Percentiles rank a stretch among this genome's conserved stretches.
Evolutionary conservation across 2,329 filamentous ascomycete species (phyloP).

Genomic region (Hypomyces rosellus): DNA sequence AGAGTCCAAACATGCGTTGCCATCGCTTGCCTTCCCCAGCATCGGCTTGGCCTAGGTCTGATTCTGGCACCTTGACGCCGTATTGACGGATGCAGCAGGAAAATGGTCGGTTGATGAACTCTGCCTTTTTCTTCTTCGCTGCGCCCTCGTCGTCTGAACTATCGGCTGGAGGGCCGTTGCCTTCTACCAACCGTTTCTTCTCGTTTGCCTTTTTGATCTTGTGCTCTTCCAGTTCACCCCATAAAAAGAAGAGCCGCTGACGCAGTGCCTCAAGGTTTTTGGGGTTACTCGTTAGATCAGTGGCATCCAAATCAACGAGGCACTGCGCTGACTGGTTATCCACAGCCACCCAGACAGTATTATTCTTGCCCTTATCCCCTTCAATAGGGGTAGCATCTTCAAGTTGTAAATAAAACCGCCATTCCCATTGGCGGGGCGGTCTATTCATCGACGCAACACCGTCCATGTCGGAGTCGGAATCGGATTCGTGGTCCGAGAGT

Average conservation of each 20-base stretch:
- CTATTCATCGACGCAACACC: too few species aligned
- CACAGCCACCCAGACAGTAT: constrained; percentile 62
- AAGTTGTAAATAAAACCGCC: constrained; percentile 74
- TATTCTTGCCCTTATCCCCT: constrained; percentile 28
- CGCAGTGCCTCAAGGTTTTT: constrained; percentile 47
- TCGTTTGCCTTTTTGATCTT: constrained; percentile 37
- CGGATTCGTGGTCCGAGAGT: constrained; percentile 37
- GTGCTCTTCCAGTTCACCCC: constrained; percentile 77
- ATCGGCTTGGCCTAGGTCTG: constrained; percentile 36
- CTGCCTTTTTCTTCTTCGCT: not conserved
- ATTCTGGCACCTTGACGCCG: constrained; percentile 45
- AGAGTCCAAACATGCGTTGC: constrained; percentile 58
- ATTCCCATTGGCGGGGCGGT: constrained; percentile 56
- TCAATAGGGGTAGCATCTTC: constrained; percentile 53
- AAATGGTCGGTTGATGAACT: constrained; percentile 53
- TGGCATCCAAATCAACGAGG: constrained; percentile 42
- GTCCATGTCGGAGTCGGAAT: constrained; percentile 13
- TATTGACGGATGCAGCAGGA: constrained; percentile 67
- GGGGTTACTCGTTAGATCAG: constrained; percentile 49
- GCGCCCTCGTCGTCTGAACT: constrained; percentile 28
- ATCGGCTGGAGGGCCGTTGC: constrained; percentile 29
- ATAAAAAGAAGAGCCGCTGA: constrained; percentile 69
- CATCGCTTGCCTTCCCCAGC: constrained; percentile 45
- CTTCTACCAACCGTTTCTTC: constrained; percentile 18
- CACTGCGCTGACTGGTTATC: constrained; percentile 48